Conservation (phyloP, 805 yeast genomes). For the Yarrowia alimentaria region DNA sequence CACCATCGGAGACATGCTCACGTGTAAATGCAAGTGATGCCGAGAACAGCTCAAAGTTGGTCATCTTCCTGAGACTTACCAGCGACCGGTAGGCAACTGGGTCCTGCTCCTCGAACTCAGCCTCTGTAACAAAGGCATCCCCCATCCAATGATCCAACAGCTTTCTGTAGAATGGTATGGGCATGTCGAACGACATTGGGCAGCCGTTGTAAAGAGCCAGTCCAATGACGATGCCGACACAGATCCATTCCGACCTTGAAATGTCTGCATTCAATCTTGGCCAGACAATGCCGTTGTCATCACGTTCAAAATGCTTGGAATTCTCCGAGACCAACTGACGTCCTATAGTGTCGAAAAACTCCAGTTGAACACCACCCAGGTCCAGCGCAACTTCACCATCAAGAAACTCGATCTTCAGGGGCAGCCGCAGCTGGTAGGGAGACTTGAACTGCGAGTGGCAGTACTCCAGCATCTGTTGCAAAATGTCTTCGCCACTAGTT, state of each 20-base stretch:
- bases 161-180: conserved; percentile 33
- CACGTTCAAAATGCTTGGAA: conserved; percentile 23
- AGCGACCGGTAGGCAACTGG: conserved; percentile 32
- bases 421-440: conserved; percentile 28
- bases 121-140: neutral
- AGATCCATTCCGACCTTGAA: conserved; percentile 3
- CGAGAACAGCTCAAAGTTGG: conserved; percentile 19
- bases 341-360: conserved; percentile 36
- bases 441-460: neutral
- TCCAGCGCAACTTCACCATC: conserved; percentile 38
- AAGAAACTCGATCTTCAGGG: conserved; percentile 35
- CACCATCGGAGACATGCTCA: neutral
- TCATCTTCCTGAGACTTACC: conserved; percentile 22
- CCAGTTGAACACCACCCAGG: conserved; percentile 39
- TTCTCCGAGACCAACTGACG: conserved; percentile 29
- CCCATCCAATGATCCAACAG: neutral
- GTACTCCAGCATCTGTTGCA: conserved; percentile 13
- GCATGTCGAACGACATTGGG: conserved; percentile 35
- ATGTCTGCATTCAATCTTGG: neutral
- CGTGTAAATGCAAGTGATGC: neutral
- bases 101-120: conserved; percentile 32
- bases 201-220: conserved; percentile 39
- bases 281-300: conserved; percentile 14
- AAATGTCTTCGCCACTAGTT: conserved; percentile 14
- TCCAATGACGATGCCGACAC: conserved; percentile 34